phyloP scores from a whole-genome alignment of 768 basidiomycete species.

The Clavaria fumosa region DNA sequence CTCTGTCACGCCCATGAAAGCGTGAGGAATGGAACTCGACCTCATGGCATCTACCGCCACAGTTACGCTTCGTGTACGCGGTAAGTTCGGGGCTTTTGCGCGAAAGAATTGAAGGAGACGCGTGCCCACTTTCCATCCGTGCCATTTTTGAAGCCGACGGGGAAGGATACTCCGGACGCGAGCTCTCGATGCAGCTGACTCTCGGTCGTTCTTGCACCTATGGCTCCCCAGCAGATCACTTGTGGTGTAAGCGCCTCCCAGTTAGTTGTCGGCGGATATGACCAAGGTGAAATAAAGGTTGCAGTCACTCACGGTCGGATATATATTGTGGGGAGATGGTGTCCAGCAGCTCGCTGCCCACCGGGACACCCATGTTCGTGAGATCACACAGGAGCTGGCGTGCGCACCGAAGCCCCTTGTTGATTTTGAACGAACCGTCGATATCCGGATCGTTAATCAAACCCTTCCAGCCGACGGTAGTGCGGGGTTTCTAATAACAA shows the following conservation, averaged over 20 bases:
- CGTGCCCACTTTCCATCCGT: slow-evolving; percentile 69
- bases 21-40: slow-evolving; percentile 78
- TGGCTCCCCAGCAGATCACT: slow-evolving; percentile 85
- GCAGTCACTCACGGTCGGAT: slow-evolving; percentile 40
- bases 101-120: slow-evolving; percentile 3
- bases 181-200: slow-evolving; percentile 95
- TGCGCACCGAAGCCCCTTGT: slow-evolving; percentile 85
- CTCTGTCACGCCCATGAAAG: slow-evolving; percentile 94
- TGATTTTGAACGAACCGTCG: slow-evolving; percentile 89
- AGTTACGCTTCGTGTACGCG: slow-evolving; percentile 34
- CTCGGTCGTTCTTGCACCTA: slow-evolving; percentile 95
- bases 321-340: slow-evolving; percentile 67
- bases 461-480: slow-evolving; percentile 97
- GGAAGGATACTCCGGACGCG: slow-evolving; percentile 92
- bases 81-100: slow-evolving; percentile 2
- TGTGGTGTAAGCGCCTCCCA: neutral
- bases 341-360: slow-evolving; percentile 89
- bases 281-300: slow-evolving; percentile 5
- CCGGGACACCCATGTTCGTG: slow-evolving; percentile 78
- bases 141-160: slow-evolving; percentile 98
- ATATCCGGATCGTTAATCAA: slow-evolving; percentile 91
- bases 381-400: slow-evolving; percentile 86
- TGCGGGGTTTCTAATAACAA: slow-evolving; percentile 70
- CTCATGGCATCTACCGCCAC: slow-evolving; percentile 98
- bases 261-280: slow-evolving; percentile 16